A percentile compares a stretch with the other conserved stretches of the same genome.
phyloP scores from a whole-genome alignment of 768 basidiomycete genomes.

The Hygrophoropsis aurantiaca region DNA sequence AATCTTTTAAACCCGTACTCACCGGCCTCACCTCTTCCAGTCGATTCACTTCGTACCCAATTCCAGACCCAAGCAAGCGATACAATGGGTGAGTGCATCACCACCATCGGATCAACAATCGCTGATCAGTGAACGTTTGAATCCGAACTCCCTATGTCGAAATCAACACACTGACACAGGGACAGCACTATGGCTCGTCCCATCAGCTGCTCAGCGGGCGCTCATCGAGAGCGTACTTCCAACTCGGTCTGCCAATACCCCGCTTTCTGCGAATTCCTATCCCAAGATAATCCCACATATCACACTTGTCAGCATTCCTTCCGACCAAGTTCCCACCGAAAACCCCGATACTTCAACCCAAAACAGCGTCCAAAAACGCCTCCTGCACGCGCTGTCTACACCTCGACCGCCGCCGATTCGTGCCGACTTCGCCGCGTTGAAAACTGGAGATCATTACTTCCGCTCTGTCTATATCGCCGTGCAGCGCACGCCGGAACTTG shows the following conservation, averaged over 20 bases:
- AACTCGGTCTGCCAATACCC: slow-evolving; percentile 23
- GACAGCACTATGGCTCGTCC: slow-evolving; percentile 71
- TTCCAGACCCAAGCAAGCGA: too few relatives aligned
- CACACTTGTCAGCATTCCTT: slow-evolving; percentile 55
- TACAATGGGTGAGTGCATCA: too few relatives aligned
- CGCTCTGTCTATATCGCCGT: slow-evolving; percentile 67
- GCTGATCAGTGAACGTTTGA: too few relatives aligned
- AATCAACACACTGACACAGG: too few relatives aligned
- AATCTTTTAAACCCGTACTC: too few relatives aligned
- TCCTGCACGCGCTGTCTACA: too few relatives aligned
- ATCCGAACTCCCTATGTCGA: too few relatives aligned
- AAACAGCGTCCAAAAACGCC: too few relatives aligned
- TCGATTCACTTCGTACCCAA: too few relatives aligned
- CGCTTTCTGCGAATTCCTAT: slow-evolving; percentile 44
- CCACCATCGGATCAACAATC: too few relatives aligned
- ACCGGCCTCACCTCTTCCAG: too few relatives aligned
- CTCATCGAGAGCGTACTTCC: slow-evolving; percentile 51
- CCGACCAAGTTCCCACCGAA: slow-evolving; percentile 8
- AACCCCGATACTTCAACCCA: too few relatives aligned
- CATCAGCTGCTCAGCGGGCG: slow-evolving; percentile 41
- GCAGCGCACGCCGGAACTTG: slow-evolving; percentile 43
- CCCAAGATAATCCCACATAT: slow-evolving; percentile 69
- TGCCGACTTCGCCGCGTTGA: slow-evolving; percentile 52
- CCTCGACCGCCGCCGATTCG: slow-evolving; percentile 37
- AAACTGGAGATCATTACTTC: slow-evolving; percentile 63